These are phyloP conservation scores for Vaccinium macrocarpon DNA, from an alignment of 148 eudicot species.

Conservation along the genomic window DNA sequence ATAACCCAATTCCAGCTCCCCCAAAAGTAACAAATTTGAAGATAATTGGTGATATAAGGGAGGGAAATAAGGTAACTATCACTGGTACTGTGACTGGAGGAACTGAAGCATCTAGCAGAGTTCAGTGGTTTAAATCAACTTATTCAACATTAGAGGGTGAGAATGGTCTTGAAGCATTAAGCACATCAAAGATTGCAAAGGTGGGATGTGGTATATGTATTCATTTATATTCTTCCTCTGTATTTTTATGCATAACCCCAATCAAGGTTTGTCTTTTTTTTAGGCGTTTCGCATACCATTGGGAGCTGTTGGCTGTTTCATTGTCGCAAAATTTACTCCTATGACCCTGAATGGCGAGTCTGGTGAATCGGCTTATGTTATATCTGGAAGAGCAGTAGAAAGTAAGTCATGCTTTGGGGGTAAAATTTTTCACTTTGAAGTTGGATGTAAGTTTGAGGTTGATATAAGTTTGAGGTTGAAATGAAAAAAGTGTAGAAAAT, in stretches of 20 bases:
- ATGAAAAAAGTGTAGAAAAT: neutral
- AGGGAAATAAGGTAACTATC: slow-evolving; percentile 91
- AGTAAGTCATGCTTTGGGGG: slow-evolving; percentile 49
- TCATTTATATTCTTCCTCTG: slow-evolving; percentile 9
- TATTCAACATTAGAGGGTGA: slow-evolving; percentile 56
- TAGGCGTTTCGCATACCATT: slow-evolving; percentile 94
- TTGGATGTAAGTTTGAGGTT: neutral
- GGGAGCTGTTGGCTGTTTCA: slow-evolving; percentile 82
- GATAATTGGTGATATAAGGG: slow-evolving; percentile 79
- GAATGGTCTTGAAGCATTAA: slow-evolving; percentile 71
- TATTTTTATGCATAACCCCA: slow-evolving; percentile 13
- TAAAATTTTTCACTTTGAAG: neutral
- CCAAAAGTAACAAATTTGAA: slow-evolving; percentile 75
- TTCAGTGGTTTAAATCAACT: slow-evolving; percentile 92
- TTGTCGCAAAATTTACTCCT: slow-evolving; percentile 91
- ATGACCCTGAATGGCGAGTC: slow-evolving; percentile 92
- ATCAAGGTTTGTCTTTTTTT: slow-evolving; percentile 13
- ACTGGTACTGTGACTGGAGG: slow-evolving; percentile 89
- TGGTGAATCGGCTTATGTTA: slow-evolving; percentile 74
- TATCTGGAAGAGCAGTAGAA: slow-evolving; percentile 72
- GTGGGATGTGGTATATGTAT: slow-evolving; percentile 31
- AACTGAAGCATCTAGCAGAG: slow-evolving; percentile 96
- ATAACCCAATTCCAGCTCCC: slow-evolving; percentile 62
- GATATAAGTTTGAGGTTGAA: neutral
- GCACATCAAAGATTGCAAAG: slow-evolving; percentile 89